Percentiles rank a stretch among this genome's conserved stretches.
phyloP scores from a whole-genome alignment of 2,329 filamentous ascomycete species.

The Cladosporium sp. region DNA sequence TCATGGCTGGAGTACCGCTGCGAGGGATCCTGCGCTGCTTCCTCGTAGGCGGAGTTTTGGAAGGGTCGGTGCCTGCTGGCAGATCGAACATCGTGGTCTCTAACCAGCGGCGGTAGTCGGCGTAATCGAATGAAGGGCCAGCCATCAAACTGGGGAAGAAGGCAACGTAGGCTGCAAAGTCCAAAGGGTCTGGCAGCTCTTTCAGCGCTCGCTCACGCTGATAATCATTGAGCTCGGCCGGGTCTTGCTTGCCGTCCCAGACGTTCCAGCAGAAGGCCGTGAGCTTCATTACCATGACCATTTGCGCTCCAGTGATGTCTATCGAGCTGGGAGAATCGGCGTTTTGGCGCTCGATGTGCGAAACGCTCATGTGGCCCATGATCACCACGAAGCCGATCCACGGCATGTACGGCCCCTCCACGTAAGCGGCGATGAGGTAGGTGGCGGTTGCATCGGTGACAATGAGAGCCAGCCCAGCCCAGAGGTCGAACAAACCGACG shows the following conservation, averaged over 20 bases:
- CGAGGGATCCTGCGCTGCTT: conserved; percentile 91
- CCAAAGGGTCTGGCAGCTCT: conserved; percentile 71
- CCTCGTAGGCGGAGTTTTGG: conserved; percentile 79
- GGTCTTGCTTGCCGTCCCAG: conserved; percentile 81
- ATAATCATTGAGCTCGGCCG: conserved; percentile 76
- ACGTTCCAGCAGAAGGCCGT: conserved; percentile 98
- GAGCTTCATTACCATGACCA: conserved; percentile 98
- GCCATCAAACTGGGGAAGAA: conserved; percentile 92
- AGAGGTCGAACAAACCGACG: conserved; percentile 89
- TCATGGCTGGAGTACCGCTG: conserved; percentile 79
- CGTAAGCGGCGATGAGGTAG: conserved; percentile 79
- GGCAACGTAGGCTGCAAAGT: conserved; percentile 86
- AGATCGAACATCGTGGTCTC: conserved; percentile 93
- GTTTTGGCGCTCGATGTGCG: conserved; percentile 80
- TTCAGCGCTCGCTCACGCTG: conserved; percentile 80
- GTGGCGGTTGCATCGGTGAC: conserved; percentile 75
- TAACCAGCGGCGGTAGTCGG: conserved; percentile 89
- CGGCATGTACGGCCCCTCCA: conserved; percentile 92
- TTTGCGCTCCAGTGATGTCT: conserved; percentile 92
- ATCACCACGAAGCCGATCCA: conserved; percentile 93
- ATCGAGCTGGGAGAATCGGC: conserved; percentile 64
- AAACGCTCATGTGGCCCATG: conserved; percentile 93
- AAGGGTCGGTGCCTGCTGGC: conserved; percentile 75
- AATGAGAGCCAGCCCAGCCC: conserved; percentile 78
- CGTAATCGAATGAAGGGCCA: conserved; percentile 91